Evolutionary conservation across 2,329 filamentous ascomycete genomes (phyloP).

Genomic region (Scleromitrula shiraiana): DNA sequence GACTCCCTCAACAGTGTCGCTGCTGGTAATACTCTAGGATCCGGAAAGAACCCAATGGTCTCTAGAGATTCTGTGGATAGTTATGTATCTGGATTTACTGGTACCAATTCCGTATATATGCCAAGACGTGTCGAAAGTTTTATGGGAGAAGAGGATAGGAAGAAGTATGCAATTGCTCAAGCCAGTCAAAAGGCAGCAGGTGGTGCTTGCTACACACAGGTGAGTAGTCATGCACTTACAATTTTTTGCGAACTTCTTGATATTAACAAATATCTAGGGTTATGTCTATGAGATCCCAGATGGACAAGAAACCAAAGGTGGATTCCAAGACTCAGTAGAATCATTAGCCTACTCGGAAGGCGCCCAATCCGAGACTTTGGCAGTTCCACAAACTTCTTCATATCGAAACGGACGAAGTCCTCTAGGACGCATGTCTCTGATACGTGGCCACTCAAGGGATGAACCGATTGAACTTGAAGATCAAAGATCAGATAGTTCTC

Average conservation of each 20-base stretch:
- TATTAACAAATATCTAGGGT: slow-evolving; percentile 28
- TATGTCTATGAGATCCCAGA: slow-evolving; percentile 45
- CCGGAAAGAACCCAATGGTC: slow-evolving; percentile 35
- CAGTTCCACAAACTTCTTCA: slow-evolving; percentile 18
- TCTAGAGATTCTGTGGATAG: slow-evolving; percentile 61
- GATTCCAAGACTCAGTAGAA: slow-evolving; percentile 36
- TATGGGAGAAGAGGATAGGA: slow-evolving; percentile 69
- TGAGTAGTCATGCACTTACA: neutral
- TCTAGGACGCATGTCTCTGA: slow-evolving; percentile 29
- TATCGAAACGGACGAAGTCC: slow-evolving; percentile 29
- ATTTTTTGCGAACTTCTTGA: neutral
- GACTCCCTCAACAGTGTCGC: slow-evolving; percentile 55
- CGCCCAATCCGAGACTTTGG: slow-evolving; percentile 10
- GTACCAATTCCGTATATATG: slow-evolving; percentile 52
- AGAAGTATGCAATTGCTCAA: slow-evolving; percentile 65
- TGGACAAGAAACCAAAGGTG: slow-evolving; percentile 34
- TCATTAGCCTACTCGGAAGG: slow-evolving; percentile 23
- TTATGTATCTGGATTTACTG: slow-evolving; percentile 48
- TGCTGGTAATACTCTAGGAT: slow-evolving; percentile 30
- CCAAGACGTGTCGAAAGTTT: slow-evolving; percentile 57
- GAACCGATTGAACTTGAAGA: slow-evolving; percentile 22
- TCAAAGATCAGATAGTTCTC: slow-evolving; percentile 10
- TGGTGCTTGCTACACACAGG: slow-evolving; percentile 29
- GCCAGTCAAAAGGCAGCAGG: slow-evolving; percentile 38
- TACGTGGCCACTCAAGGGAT: slow-evolving; percentile 23